Conservation (phyloP, 768 basidiomycete species). For the Calocybe cyanea region DNA sequence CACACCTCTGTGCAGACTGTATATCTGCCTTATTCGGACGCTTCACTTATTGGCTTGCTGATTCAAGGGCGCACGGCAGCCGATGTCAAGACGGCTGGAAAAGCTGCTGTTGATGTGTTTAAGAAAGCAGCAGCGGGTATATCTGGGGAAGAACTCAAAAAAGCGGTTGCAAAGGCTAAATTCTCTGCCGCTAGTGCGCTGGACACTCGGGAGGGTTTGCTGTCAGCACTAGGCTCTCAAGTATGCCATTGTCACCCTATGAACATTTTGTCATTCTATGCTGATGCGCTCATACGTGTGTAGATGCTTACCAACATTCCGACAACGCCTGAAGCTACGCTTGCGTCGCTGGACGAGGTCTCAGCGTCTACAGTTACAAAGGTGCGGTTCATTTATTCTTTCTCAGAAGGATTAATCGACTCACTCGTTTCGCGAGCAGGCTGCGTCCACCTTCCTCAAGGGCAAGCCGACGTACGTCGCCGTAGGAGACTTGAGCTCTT, state of each 20-base stretch:
- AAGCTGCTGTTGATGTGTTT: slow-evolving; percentile 64
- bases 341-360: slow-evolving; percentile 70
- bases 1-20: slow-evolving; percentile 68
- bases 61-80: slow-evolving; percentile 65
- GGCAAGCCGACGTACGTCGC: slow-evolving; percentile 84
- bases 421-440: slow-evolving; percentile 33
- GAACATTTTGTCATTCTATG: background rate
- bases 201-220: slow-evolving; percentile 69
- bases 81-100: slow-evolving; percentile 64
- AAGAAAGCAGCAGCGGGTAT: slow-evolving; percentile 59
- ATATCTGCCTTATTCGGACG: slow-evolving; percentile 89
- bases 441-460: slow-evolving; percentile 61
- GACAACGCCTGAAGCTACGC: slow-evolving; percentile 54
- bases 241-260: slow-evolving; percentile 28
- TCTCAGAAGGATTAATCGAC: background rate
- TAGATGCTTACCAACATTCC: slow-evolving; percentile 59
- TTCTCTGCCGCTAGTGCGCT: slow-evolving; percentile 69
- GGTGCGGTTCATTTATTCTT: slow-evolving; percentile 36
- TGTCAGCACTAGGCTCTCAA: slow-evolving; percentile 59
- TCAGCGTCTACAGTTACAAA: slow-evolving; percentile 64
- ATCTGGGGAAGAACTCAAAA: slow-evolving; percentile 68
- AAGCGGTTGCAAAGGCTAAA: slow-evolving; percentile 85
- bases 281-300: too few relatives aligned
- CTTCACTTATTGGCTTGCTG: slow-evolving; percentile 79
- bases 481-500: slow-evolving; percentile 68